These are phyloP conservation scores for Globisporangium okanoganense DNA, from an alignment of 352 stramenopile species.

Conservation along the genomic window DNA sequence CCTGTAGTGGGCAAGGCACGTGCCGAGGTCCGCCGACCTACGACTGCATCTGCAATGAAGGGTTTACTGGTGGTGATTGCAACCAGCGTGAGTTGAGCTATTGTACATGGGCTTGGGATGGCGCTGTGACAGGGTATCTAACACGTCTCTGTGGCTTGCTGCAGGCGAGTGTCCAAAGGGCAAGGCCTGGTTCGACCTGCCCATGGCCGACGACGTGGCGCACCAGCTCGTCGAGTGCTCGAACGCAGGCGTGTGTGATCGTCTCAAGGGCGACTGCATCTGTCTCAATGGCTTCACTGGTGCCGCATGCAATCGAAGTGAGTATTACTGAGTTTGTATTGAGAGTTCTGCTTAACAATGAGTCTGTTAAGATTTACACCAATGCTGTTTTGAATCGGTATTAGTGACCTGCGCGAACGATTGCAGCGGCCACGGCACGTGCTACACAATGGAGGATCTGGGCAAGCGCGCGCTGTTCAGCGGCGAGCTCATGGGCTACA, in stretches of 20 bases:
- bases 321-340: background rate
- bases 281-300: constrained; percentile 64
- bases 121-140: background rate
- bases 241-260: constrained; percentile 64
- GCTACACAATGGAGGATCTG: constrained; percentile 78
- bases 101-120: background rate
- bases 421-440: constrained; percentile 81
- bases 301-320: constrained; percentile 65
- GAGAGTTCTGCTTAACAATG: no score
- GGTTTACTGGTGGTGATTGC: constrained; percentile 70
- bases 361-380: no score
- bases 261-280: constrained; percentile 63
- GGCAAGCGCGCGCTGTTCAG: constrained; percentile 48
- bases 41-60: constrained; percentile 77
- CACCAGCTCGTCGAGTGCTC: constrained; percentile 68
- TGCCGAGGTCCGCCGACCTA: constrained; percentile 71
- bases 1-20: constrained; percentile 68
- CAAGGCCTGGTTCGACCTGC: constrained; percentile 67
- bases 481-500: constrained; percentile 48
- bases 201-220: constrained; percentile 38
- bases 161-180: constrained; percentile 48
- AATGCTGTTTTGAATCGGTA: background rate
- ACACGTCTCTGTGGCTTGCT: background rate
- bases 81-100: constrained; percentile 31
- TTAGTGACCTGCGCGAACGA: constrained; percentile 65